A percentile compares a stretch with the other conserved stretches of the same genome.
These are phyloP conservation scores for Verticillium nubilum DNA, from an alignment of 2,329 filamentous ascomycete species.

Conservation along the genomic window DNA sequence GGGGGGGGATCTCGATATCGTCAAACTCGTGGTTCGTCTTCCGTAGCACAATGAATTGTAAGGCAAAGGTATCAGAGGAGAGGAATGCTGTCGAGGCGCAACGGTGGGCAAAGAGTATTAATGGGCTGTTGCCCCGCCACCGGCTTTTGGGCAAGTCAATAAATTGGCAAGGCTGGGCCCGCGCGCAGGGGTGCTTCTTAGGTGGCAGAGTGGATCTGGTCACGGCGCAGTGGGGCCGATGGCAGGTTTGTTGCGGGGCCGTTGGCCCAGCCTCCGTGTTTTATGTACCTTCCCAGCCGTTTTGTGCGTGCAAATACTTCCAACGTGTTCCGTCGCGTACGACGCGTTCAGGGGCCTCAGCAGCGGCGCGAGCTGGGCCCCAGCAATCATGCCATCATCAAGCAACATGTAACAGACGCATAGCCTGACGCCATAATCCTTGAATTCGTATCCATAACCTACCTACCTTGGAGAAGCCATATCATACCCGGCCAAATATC, in stretches of 20 bases:
- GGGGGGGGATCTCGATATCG: neutral
- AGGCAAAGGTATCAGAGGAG: neutral
- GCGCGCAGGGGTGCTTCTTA: slow-evolving; percentile 5
- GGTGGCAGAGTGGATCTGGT: neutral
- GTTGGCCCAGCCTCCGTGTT: neutral
- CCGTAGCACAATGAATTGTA: neutral
- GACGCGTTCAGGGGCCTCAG: neutral
- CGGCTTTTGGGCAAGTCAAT: slow-evolving; percentile 27
- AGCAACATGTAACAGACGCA: neutral
- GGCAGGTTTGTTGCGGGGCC: neutral
- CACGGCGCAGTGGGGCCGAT: neutral
- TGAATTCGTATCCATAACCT: neutral
- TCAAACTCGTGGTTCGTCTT: neutral
- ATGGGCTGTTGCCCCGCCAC: slow-evolving; percentile 43
- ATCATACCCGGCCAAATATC: neutral
- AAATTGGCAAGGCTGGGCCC: slow-evolving; percentile 27
- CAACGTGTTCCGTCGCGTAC: neutral
- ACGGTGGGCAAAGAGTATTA: slow-evolving; percentile 15
- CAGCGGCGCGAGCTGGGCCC: no score
- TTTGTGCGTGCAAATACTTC: neutral
- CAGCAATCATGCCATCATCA: neutral
- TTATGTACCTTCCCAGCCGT: neutral
- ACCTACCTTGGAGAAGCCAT: neutral
- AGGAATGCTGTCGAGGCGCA: neutral
- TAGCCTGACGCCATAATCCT: neutral